A percentile compares a stretch with the other conserved stretches of the same genome.
Evolutionary conservation across 305 asterid genomes (phyloP).

Genomic region (Fraxinus sp.): DNA sequence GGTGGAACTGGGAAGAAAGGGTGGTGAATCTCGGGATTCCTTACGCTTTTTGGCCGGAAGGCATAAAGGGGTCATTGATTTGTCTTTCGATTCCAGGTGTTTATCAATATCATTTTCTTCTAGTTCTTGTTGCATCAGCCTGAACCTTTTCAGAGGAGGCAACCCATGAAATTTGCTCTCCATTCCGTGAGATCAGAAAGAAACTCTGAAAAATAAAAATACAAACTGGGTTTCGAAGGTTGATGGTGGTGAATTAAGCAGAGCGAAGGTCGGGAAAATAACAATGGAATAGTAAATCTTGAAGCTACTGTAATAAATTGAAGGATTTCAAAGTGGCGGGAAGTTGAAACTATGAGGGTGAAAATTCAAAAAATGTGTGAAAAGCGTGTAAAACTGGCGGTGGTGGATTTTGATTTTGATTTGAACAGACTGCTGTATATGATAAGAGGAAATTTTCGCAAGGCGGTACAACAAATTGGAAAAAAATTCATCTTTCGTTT

Average conservation of each 20-base stretch:
- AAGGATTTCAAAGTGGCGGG: background rate
- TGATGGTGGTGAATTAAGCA: background rate
- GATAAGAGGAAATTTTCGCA: background rate
- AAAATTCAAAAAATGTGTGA: background rate
- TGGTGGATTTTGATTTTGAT: too few relatives aligned
- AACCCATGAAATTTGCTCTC: slow-evolving; percentile 39
- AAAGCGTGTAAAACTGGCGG: background rate
- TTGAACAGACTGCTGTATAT: background rate
- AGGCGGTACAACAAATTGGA: background rate
- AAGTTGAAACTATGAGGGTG: background rate
- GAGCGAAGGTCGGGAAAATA: background rate
- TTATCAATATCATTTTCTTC: background rate
- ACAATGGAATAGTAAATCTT: background rate
- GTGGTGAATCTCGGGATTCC: slow-evolving; percentile 37
- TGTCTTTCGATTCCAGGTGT: background rate
- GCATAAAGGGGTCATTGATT: slow-evolving; percentile 17
- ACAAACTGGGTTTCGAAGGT: background rate
- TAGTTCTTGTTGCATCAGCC: slow-evolving; percentile 38
- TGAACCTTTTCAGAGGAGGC: slow-evolving; percentile 76
- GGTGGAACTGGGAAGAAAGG: slow-evolving; percentile 30
- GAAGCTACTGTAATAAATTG: background rate
- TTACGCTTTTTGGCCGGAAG: slow-evolving; percentile 81
- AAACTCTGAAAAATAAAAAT: too few relatives aligned
- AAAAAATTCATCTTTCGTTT: background rate
- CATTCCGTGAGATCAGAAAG: slow-evolving; percentile 30